Conservation (phyloP, 140 eudicot genomes). For the Ambrosia hybrid region DNA sequence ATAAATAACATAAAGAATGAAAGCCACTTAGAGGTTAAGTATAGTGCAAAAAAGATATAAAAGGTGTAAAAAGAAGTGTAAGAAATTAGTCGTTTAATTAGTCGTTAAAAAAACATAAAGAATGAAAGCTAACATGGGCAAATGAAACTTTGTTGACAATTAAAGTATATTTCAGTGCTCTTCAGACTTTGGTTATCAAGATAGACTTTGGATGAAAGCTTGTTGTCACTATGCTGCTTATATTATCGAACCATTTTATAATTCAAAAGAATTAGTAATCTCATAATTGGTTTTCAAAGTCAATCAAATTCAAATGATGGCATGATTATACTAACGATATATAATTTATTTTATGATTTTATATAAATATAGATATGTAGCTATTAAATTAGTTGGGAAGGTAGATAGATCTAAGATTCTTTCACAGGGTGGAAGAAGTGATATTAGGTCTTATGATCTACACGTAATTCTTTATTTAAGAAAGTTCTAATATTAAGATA, state of each 20-base stretch:
- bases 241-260: background rate
- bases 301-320: background rate
- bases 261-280: background rate
- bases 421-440: constrained; percentile 22
- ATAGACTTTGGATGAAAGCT: background rate
- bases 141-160: background rate
- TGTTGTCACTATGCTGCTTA: background rate
- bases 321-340: background rate
- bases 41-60: too few relatives aligned
- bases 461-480: constrained; percentile 11
- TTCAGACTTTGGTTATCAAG: background rate
- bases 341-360: background rate
- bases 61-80: too few relatives aligned
- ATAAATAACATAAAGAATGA: too few relatives aligned
- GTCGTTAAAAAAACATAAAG: too few relatives aligned
- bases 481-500: background rate
- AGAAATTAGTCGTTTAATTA: too few relatives aligned
- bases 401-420: constrained; percentile 25
- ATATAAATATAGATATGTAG: background rate
- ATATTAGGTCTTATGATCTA: constrained; percentile 13
- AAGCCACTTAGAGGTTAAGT: too few relatives aligned
- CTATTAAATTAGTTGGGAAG: constrained; percentile 2
- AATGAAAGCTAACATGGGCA: background rate
- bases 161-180: background rate
- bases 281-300: too few relatives aligned